A percentile compares a stretch with the other conserved stretches of the same genome.
Conservation (phyloP, 2,329 filamentous ascomycete genomes). For the Domatiomyces catenatus region DNA sequence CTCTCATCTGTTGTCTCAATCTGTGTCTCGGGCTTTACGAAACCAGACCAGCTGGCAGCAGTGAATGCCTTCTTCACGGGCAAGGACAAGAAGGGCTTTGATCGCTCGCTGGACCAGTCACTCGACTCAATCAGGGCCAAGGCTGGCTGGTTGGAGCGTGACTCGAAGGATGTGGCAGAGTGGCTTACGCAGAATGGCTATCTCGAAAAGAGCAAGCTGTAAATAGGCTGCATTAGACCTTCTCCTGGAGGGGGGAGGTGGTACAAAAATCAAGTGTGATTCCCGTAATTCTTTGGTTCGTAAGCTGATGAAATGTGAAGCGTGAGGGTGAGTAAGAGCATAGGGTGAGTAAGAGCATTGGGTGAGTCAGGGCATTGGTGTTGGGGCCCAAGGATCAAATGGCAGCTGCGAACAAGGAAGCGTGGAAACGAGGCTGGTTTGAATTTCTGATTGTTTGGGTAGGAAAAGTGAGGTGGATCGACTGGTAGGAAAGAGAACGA, state of each 20-base stretch:
- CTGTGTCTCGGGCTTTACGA: constrained; percentile 66
- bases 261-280: neutral
- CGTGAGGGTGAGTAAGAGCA: no score
- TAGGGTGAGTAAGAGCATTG: no score
- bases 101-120: constrained; percentile 79
- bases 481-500: no score
- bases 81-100: constrained; percentile 75
- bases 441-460: no score
- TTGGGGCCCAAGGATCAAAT: no score
- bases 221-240: neutral
- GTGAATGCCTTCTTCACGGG: constrained; percentile 67
- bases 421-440: no score
- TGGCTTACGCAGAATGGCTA: constrained; percentile 58
- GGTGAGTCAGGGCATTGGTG: no score
- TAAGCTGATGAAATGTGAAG: neutral
- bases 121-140: constrained; percentile 74
- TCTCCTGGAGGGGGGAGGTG: neutral
- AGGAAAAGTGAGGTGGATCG: no score
- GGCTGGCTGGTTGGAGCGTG: constrained; percentile 62
- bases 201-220: constrained; percentile 9
- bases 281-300: neutral
- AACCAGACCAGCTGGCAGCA: constrained; percentile 55
- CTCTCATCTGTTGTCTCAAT: constrained; percentile 71
- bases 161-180: constrained; percentile 57
- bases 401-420: no score